phyloP scores from a whole-genome alignment of 768 basidiomycete species.

The Rhodosporidiobolus sp. region DNA sequence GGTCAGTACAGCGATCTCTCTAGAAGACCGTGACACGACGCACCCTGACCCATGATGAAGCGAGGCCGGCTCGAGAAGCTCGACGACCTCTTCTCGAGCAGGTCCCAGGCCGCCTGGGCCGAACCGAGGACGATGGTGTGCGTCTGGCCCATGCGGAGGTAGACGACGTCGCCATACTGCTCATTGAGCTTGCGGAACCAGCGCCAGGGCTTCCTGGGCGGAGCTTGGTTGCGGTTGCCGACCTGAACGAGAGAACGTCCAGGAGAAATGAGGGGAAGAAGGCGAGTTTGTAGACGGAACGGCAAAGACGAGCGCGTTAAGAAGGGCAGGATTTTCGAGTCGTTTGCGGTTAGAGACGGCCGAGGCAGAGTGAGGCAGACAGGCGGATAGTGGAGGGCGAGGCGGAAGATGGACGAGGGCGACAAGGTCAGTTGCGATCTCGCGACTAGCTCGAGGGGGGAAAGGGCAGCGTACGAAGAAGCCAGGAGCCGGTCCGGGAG shows the following conservation, averaged over 20 bases:
- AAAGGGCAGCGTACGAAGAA: not conserved
- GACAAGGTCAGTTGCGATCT: too few relatives aligned
- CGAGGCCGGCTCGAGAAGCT: constrained; percentile 31
- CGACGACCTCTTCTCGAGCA: constrained; percentile 38
- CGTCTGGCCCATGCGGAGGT: constrained; percentile 38
- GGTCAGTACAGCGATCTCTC: too few relatives aligned
- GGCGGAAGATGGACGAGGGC: too few relatives aligned
- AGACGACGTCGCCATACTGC: constrained; percentile 35
- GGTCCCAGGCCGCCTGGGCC: constrained; percentile 40
- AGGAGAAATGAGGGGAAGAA: too few relatives aligned
- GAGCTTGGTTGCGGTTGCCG: constrained; percentile 33
- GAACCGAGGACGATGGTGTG: constrained; percentile 39
- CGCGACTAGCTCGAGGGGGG: too few relatives aligned
- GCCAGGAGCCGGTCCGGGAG: constrained; percentile 4
- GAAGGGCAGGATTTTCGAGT: too few relatives aligned
- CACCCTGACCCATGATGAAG: constrained; percentile 36
- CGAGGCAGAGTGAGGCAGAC: too few relatives aligned
- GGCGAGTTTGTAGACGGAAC: too few relatives aligned
- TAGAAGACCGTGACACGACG: too few relatives aligned
- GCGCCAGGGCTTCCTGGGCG: constrained; percentile 31
- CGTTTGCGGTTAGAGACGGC: too few relatives aligned
- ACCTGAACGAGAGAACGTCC: not conserved
- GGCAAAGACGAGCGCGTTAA: too few relatives aligned
- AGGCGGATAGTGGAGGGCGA: too few relatives aligned
- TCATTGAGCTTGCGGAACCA: constrained; percentile 35